These are phyloP conservation scores for Scedosporium aurantiacum DNA, from an alignment of 2,329 filamentous ascomycete species.

Conservation along the genomic window DNA sequence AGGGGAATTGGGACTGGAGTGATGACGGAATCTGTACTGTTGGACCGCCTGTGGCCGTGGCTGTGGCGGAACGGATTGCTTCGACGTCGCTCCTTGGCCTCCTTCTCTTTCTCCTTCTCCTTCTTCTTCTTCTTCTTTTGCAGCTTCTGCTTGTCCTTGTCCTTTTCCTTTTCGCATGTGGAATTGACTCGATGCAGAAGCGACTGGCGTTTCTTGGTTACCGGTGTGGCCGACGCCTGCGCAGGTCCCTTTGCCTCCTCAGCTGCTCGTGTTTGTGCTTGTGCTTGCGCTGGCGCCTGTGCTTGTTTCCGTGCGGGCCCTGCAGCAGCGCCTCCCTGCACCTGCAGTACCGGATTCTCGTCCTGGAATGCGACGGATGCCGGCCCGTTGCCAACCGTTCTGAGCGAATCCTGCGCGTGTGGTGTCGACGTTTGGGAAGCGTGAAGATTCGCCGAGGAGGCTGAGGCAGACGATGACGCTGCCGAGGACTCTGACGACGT, in stretches of 20 bases:
- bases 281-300: background rate
- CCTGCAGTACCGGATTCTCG: background rate
- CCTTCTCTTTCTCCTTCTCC: background rate
- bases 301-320: background rate
- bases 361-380: background rate
- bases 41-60: constrained; percentile 2
- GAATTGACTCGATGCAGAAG: constrained; percentile 1
- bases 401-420: background rate
- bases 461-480: background rate
- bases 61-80: background rate
- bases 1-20: background rate
- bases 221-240: background rate
- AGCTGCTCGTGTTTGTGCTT: background rate
- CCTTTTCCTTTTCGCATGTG: background rate
- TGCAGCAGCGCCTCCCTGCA: background rate
- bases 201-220: background rate
- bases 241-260: background rate
- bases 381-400: background rate
- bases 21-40: constrained; percentile 1
- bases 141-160: constrained; percentile 4
- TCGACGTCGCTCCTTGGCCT: constrained; percentile 2
- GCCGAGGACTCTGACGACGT: background rate
- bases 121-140: constrained; percentile 6
- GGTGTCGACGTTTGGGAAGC: background rate
- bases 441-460: background rate